Evolutionary conservation across 2,329 filamentous ascomycete species (phyloP), one percentile per base, ranked within the genome.

Genomic region (Cucurbitaria berberidis): DNA sequence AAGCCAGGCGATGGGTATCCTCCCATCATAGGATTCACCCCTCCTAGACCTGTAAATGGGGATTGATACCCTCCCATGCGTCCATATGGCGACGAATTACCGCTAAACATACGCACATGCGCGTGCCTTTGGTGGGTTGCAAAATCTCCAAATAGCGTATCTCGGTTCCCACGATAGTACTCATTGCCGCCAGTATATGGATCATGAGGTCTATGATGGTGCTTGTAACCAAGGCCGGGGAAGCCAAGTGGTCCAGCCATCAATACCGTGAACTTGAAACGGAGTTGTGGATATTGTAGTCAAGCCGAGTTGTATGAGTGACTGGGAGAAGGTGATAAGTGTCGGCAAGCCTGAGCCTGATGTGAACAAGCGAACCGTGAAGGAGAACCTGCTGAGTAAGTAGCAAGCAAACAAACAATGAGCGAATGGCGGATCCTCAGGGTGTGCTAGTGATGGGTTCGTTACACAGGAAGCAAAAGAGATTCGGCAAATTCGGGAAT

Each of bases 21-120:
- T 21, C 43, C 43, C 48, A 56, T 59, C 43, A 48, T 47, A 2
- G 35, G 39, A 43, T 7, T 44, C 22, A 26, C 26, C 15, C 39
- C 45, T n/a, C n/a, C 27, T 26, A 18, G 30, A 21, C 35, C 35
- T n/a, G 24, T 9, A 18, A 38, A 50, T 13, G 38, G 39, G 11
- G 42, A 42, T 38, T 43, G 41, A 32, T 43, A 40, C 8, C 41
- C 15, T n/a, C 44, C 10, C 26, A 42, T 51, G 32, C 27, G 44
- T 10, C 22, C 34, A 16, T 53, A 40, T 16, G 24, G 18, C 22
- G 42, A 34, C 10, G 32, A 43, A 15, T 48, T 35, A 22, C 41
- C 24, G 9, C 42, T 21, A 26, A 34, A 39, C 24, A 40, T 27
- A 13, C 16, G 29, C 11, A 40, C 10, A 19, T 42, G 50, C 45